Evolutionary conservation across 1,284 basidiomycete genomes (phyloP).

Genomic region (Ustilago lituana): DNA sequence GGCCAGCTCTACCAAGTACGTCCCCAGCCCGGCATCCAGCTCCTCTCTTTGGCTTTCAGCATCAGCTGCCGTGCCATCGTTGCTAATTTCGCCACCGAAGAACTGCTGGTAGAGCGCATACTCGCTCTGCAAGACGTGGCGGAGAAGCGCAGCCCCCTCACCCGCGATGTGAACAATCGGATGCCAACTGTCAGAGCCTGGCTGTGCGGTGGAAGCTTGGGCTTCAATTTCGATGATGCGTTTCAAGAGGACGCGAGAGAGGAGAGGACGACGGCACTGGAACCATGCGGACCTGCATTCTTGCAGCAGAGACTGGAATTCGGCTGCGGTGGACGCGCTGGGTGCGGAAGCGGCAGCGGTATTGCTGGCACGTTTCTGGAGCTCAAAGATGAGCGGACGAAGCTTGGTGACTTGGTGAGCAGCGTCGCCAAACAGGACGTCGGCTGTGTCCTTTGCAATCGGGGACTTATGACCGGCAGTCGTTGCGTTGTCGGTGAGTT

Average conservation of each 20-base stretch:
- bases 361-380: constrained; percentile 28
- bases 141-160: constrained; percentile 2
- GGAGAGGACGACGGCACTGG: constrained; percentile 34
- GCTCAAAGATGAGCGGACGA: constrained; percentile 47
- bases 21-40: constrained; percentile 6
- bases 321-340: constrained; percentile 35
- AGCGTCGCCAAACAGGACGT: constrained; percentile 14
- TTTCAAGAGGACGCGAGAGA: constrained; percentile 30
- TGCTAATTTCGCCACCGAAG: constrained; percentile 6
- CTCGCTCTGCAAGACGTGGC: constrained; percentile 21
- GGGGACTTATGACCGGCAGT: neutral
- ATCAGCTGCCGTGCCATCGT: neutral
- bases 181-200: neutral
- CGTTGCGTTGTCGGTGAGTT: constrained; percentile 6
- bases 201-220: neutral
- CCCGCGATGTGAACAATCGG: constrained; percentile 11
- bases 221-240: constrained; percentile 38
- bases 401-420: constrained; percentile 29
- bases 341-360: constrained; percentile 2
- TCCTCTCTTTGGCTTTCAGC: neutral
- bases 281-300: constrained; percentile 54
- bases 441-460: neutral
- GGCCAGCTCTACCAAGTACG: constrained; percentile 25
- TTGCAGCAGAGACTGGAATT: constrained; percentile 48
- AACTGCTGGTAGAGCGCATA: constrained; percentile 29